phyloP scores from a whole-genome alignment of 192 early-diverging fungal species.

The Backusella australiensis region DNA sequence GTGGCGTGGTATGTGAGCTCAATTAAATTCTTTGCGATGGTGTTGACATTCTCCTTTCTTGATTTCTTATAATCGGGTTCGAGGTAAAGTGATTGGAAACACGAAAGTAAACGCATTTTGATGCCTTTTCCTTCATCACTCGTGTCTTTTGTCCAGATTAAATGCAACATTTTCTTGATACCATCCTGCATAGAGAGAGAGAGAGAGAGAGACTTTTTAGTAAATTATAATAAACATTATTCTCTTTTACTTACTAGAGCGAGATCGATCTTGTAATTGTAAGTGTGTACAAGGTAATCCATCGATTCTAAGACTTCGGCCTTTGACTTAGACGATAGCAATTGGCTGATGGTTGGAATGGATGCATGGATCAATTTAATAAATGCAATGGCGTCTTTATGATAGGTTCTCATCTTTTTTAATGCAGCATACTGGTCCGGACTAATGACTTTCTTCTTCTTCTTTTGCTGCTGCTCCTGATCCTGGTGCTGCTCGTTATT shows the following conservation, averaged over 20 bases:
- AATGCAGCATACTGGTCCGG: not conserved
- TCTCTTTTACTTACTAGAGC: slow-evolving; percentile 55
- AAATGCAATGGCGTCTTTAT: slow-evolving; percentile 87
- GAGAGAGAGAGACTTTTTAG: not conserved
- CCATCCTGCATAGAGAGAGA: slow-evolving; percentile 58
- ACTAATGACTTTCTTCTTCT: not conserved
- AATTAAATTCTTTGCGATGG: slow-evolving; percentile 70
- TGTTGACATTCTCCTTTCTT: slow-evolving; percentile 57
- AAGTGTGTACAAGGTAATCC: slow-evolving; percentile 88
- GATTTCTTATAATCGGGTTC: slow-evolving; percentile 51
- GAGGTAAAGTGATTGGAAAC: slow-evolving; percentile 80
- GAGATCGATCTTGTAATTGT: slow-evolving; percentile 81
- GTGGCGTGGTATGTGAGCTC: slow-evolving; percentile 83
- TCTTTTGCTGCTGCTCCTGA: not conserved
- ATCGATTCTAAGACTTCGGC: slow-evolving; percentile 94
- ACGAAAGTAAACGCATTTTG: slow-evolving; percentile 70
- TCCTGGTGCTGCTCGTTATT: not conserved
- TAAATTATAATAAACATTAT: not conserved
- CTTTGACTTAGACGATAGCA: slow-evolving; percentile 88
- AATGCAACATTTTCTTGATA: slow-evolving; percentile 91
- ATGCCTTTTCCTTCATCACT: slow-evolving; percentile 72
- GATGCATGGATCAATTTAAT: slow-evolving; percentile 76
- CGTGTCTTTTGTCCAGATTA: slow-evolving; percentile 81
- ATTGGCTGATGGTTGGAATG: slow-evolving; percentile 74
- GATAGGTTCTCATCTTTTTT: slow-evolving; percentile 65